A percentile compares a stretch with the other conserved stretches of the same genome.
Evolutionary conservation across 768 basidiomycete species (phyloP).

Genomic region (Lyophyllum shimeji): DNA sequence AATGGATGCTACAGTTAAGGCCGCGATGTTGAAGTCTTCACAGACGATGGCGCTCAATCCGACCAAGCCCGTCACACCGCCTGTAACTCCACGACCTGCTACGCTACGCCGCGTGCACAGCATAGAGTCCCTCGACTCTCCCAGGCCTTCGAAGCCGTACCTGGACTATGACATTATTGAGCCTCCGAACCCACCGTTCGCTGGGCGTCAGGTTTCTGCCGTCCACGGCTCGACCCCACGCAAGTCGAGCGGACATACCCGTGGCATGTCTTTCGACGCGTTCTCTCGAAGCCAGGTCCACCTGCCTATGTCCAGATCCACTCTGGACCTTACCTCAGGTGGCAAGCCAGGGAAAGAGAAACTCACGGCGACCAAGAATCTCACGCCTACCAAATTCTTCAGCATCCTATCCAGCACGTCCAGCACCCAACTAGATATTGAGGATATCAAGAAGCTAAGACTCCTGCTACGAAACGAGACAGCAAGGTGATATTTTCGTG

Average conservation of each 20-base stretch:
- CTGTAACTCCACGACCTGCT: slow-evolving; percentile 48
- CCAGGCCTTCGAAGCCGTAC: slow-evolving; percentile 41
- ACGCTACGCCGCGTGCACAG: slow-evolving; percentile 68
- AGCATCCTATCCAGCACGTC: slow-evolving; percentile 66
- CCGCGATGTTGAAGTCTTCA: slow-evolving; percentile 88
- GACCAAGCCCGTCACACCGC: slow-evolving; percentile 30
- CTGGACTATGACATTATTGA: slow-evolving; percentile 38
- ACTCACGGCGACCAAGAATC: slow-evolving; percentile 42
- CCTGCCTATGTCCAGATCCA: slow-evolving; percentile 41
- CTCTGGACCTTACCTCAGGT: slow-evolving; percentile 38
- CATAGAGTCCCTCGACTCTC: slow-evolving; percentile 66
- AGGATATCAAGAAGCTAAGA: slow-evolving; percentile 83
- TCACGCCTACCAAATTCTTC: slow-evolving; percentile 66
- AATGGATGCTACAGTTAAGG: slow-evolving; percentile 86
- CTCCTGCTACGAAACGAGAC: slow-evolving; percentile 87
- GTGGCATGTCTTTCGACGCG: slow-evolving; percentile 64
- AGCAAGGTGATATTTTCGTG: slow-evolving; percentile 56
- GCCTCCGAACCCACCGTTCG: slow-evolving; percentile 35
- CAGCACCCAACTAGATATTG: slow-evolving; percentile 79
- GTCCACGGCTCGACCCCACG: slow-evolving; percentile 34
- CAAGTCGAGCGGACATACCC: slow-evolving; percentile 45
- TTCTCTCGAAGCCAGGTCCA: slow-evolving; percentile 56
- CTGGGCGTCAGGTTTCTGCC: slow-evolving; percentile 37
- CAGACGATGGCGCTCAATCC: slow-evolving; percentile 54
- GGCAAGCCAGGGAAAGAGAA: slow-evolving; percentile 54